Evolutionary conservation across 768 basidiomycete genomes (phyloP).

Genomic region (Paxillus ammoniavirescens): DNA sequence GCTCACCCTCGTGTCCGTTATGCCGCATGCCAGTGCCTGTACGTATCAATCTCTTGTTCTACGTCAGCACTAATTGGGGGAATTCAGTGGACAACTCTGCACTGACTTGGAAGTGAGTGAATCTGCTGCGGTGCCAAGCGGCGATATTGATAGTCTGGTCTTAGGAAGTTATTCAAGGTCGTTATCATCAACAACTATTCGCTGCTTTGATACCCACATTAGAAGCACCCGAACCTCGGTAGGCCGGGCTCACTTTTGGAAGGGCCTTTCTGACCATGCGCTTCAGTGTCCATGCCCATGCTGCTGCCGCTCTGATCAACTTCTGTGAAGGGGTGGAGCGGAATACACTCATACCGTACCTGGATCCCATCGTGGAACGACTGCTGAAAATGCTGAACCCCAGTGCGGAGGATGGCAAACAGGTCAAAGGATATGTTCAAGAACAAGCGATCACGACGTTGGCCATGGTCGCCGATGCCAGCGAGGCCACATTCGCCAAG

Average conservation of each 20-base stretch:
- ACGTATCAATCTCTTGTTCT: slow-evolving; percentile 26
- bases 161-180: slow-evolving; percentile 73
- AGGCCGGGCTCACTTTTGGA: slow-evolving; percentile 7
- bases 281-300: slow-evolving; percentile 78
- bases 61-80: not conserved
- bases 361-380: slow-evolving; percentile 77
- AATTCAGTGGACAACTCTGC: slow-evolving; percentile 76
- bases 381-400: slow-evolving; percentile 58
- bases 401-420: slow-evolving; percentile 38
- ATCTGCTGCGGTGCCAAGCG: not conserved
- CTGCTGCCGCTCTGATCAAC: slow-evolving; percentile 85
- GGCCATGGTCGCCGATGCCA: slow-evolving; percentile 87
- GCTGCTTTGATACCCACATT: slow-evolving; percentile 68
- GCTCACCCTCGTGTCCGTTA: slow-evolving; percentile 69
- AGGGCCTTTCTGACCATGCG: slow-evolving; percentile 2
- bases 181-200: slow-evolving; percentile 68
- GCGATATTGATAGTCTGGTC: not conserved
- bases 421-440: slow-evolving; percentile 63
- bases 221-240: slow-evolving; percentile 75
- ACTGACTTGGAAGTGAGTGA: slow-evolving; percentile 76
- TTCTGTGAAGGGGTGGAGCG: slow-evolving; percentile 86
- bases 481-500: slow-evolving; percentile 75
- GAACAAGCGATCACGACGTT: slow-evolving; percentile 87
- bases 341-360: slow-evolving; percentile 69
- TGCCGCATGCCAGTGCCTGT: slow-evolving; percentile 87